phyloP scores from a whole-genome alignment of 75 land plant species.

The Selaginella tamariscina region DNA sequence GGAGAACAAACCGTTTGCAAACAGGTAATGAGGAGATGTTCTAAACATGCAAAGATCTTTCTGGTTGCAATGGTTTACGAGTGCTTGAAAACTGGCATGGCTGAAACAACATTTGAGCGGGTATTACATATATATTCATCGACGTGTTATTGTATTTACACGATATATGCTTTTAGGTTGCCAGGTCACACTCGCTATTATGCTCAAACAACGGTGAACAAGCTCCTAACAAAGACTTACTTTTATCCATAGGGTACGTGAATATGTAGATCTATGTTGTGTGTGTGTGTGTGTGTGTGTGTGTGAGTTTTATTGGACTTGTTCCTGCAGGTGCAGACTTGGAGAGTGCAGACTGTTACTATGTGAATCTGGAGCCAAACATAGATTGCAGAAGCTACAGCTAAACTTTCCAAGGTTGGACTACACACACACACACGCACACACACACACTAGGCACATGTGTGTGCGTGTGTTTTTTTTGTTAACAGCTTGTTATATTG shows the following conservation, averaged over 20 bases:
- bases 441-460: not conserved
- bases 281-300: not conserved
- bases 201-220: slow-evolving; percentile 59
- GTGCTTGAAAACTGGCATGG: slow-evolving; percentile 66
- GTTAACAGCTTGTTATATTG: slow-evolving; percentile 4
- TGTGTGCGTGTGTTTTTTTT: not conserved
- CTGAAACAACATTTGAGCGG: slow-evolving; percentile 85
- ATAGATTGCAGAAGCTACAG: slow-evolving; percentile 83
- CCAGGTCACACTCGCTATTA: slow-evolving; percentile 32
- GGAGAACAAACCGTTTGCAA: too few species aligned
- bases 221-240: slow-evolving; percentile 57
- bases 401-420: slow-evolving; percentile 82
- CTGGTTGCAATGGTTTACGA: slow-evolving; percentile 90
- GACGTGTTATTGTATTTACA: not conserved
- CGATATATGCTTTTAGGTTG: slow-evolving; percentile 44
- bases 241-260: slow-evolving; percentile 58
- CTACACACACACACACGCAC: not conserved
- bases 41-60: slow-evolving; percentile 70
- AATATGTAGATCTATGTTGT: not conserved
- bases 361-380: slow-evolving; percentile 68
- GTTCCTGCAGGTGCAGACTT: slow-evolving; percentile 56
- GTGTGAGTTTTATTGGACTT: not conserved
- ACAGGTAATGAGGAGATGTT: slow-evolving; percentile 67
- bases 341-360: slow-evolving; percentile 73
- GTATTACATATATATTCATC: slow-evolving; percentile 22